Evolutionary conservation across 2,329 filamentous ascomycete genomes (phyloP), one percentile per base, ranked within the genome.

Genomic region (Zopfia rhizophila): DNA sequence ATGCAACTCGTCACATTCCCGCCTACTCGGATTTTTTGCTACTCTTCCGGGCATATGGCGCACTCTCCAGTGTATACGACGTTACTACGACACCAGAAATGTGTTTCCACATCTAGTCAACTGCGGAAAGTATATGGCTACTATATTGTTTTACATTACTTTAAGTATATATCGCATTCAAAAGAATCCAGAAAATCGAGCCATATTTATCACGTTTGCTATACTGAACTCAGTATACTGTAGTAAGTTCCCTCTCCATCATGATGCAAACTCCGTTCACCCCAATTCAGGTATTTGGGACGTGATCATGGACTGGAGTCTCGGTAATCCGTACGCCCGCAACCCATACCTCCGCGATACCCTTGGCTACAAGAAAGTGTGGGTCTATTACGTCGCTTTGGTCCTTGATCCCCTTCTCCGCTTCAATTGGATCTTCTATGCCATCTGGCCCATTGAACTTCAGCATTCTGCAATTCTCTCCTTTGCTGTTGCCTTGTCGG

Each of bases 351-450:
- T 82, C 8, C 87, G 94, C 5, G 84, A 93, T 47, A 87, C 89
- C 7, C 80, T 94, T 0, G 91, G 87, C 0, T 88, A 94, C 61
- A 93, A 93, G 65, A 79, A 80, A 10, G 79, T 82, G 3, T 94
- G 90, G 87, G 78, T 87, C 29, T 99, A 99, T 77, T 99, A 97
- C 68, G 70, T 73, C 4, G 90, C 94, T 48, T 96, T 97, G 82
- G 61, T 87, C 2, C 52, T 92, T 25, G 91, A 99, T 66, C 89
- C 92, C 0, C 79, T 96, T 4, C 78, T 99, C 14, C 88, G 94
- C 13, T 97, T 96, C 74, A 88, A 90, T 51, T 97, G 94, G 94
- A 87, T 97, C 48, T 89, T 95, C 66, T 97, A 96, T 72, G 87
- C 88, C 55, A 89, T 97, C 49, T 95, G 90, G 69, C 86, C 87